Percentiles rank a stretch among this genome's conserved stretches.
These are phyloP conservation scores for Ustilago curta DNA, from an alignment of 1,284 basidiomycete genomes.

Conservation along the genomic window DNA sequence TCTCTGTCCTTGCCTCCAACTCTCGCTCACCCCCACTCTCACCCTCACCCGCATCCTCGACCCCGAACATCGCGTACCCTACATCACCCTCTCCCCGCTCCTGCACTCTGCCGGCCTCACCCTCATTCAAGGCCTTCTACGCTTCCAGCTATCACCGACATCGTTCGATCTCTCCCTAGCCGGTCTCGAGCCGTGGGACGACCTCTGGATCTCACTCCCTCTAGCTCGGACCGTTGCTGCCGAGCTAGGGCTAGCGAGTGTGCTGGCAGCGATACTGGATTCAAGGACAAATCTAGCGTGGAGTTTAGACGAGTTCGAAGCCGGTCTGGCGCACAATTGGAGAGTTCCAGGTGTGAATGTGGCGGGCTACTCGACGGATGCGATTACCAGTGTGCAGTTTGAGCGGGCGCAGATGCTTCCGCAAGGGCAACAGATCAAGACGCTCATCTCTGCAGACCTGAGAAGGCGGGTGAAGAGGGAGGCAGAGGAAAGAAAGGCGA, in stretches of 20 bases:
- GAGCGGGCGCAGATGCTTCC: conserved; percentile 9
- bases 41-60: conserved; percentile 43
- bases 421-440: conserved; percentile 32
- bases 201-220: conserved; percentile 34
- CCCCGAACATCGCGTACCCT: conserved; percentile 42
- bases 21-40: neutral
- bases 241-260: conserved; percentile 1
- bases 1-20: conserved; percentile 35
- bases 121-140: conserved; percentile 35
- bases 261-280: conserved; percentile 23
- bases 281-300: conserved; percentile 11
- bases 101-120: conserved; percentile 19
- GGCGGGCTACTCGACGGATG: conserved; percentile 30
- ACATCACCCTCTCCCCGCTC: conserved; percentile 35
- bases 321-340: conserved; percentile 44
- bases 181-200: conserved; percentile 51
- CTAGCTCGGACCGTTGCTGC: conserved; percentile 20
- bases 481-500: conserved; percentile 5
- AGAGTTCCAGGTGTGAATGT: conserved; percentile 24
- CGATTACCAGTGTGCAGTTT: conserved; percentile 21
- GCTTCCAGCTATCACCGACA: conserved; percentile 8
- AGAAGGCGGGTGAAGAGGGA: neutral
- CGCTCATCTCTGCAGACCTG: conserved; percentile 28
- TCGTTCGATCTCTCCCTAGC: conserved; percentile 31
- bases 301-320: conserved; percentile 37